phyloP scores from a whole-genome alignment of 2,329 filamentous ascomycete species.

The Aspergillus proliferans region DNA sequence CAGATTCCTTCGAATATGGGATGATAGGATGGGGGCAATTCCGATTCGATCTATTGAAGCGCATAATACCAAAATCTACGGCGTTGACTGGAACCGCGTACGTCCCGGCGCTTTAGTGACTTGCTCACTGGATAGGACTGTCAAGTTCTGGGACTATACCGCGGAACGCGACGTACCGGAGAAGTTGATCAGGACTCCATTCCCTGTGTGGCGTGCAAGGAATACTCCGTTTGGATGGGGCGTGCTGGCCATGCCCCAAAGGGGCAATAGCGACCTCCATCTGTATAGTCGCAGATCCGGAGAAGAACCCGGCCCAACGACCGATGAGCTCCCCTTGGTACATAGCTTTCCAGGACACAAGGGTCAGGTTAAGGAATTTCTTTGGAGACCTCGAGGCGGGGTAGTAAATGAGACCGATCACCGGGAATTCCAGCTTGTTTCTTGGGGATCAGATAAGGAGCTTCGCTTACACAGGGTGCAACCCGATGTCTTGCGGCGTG shows the following conservation, averaged over 20 bases:
- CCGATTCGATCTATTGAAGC: constrained; percentile 80
- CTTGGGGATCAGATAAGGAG: constrained; percentile 83
- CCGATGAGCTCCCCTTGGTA: constrained; percentile 37
- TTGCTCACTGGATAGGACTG: constrained; percentile 83
- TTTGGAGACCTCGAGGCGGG: constrained; percentile 75
- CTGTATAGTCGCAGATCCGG: constrained; percentile 64
- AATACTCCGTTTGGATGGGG: constrained; percentile 87
- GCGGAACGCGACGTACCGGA: constrained; percentile 60
- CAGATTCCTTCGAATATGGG: constrained; percentile 82
- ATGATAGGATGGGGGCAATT: constrained; percentile 69
- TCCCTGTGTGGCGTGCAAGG: constrained; percentile 83
- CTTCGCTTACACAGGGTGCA: constrained; percentile 72
- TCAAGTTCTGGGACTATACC: constrained; percentile 86
- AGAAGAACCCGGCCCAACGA: constrained; percentile 29
- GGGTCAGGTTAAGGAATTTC: constrained; percentile 75
- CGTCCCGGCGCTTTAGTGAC: constrained; percentile 68
- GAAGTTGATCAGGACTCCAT: constrained; percentile 71
- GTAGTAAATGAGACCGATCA: constrained; percentile 66
- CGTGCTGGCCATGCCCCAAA: constrained; percentile 84
- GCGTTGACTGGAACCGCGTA: constrained; percentile 86
- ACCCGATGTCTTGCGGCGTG: constrained; percentile 55
- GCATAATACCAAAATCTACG: constrained; percentile 90
- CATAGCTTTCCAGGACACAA: constrained; percentile 51
- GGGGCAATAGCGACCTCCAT: constrained; percentile 76
- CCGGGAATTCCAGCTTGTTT: constrained; percentile 86